These are phyloP conservation scores for Begonia fuchsioides DNA, from an alignment of 306 rosid species.

Conservation along the genomic window DNA sequence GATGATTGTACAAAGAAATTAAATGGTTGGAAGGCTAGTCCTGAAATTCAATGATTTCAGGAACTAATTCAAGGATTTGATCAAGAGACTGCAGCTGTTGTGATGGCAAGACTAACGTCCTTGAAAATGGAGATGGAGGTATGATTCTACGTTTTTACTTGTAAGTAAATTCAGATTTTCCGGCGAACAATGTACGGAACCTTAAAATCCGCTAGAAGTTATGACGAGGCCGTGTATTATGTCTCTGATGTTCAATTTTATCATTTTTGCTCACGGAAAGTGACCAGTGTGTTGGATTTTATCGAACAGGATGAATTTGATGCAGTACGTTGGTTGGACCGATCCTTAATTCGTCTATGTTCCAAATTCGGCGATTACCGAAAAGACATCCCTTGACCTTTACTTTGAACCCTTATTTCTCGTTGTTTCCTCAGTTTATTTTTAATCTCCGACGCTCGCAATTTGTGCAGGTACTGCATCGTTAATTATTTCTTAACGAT, in stretches of 20 bases:
- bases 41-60: constrained; percentile 29
- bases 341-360: too few species aligned
- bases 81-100: constrained; percentile 97
- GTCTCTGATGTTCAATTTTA: too few species aligned
- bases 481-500: neutral
- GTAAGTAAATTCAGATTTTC: too few species aligned
- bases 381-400: constrained; percentile 92
- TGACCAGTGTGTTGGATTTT: constrained; percentile 3
- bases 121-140: too few species aligned
- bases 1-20: too few species aligned
- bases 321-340: too few species aligned
- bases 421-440: constrained; percentile 89
- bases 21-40: constrained; percentile 1
- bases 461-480: constrained; percentile 76
- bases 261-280: too few species aligned
- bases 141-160: neutral
- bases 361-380: constrained; percentile 93
- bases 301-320: too few species aligned
- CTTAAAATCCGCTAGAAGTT: too few species aligned
- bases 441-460: constrained; percentile 92
- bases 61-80: constrained; percentile 95
- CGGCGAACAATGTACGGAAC: too few species aligned
- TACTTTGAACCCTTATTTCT: constrained; percentile 67
- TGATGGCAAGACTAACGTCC: constrained; percentile 77
- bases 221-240: too few species aligned